Conservation (phyloP, 768 basidiomycete genomes). For the Kondoa subrosea region DNA sequence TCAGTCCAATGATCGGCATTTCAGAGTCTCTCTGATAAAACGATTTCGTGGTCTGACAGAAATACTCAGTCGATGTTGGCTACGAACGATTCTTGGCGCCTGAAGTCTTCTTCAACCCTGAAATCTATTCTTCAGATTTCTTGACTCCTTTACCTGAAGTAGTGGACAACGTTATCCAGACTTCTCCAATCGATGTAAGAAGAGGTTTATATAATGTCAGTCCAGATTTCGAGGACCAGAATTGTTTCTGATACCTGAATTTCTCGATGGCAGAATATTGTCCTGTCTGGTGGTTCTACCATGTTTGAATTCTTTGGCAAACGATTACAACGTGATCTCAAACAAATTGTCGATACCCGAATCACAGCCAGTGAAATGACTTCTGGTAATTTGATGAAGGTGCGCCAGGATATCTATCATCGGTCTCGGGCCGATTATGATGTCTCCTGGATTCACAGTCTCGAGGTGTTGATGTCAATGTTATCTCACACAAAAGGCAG, state of each 20-base stretch:
- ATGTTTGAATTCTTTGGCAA: conserved; percentile 99
- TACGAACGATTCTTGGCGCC: conserved; percentile 98
- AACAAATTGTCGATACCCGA: conserved; percentile 78
- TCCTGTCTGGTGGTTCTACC: conserved; percentile 87
- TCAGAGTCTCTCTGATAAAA: background rate
- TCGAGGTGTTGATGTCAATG: conserved; percentile 91
- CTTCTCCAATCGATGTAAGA: conserved; percentile 90
- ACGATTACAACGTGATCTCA: conserved; percentile 84
- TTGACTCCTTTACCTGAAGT: conserved; percentile 88
- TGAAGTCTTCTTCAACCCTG: conserved; percentile 99
- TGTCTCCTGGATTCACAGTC: conserved; percentile 41
- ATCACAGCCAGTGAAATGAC: conserved; percentile 57
- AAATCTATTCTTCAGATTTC: conserved; percentile 95
- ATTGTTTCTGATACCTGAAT: background rate
- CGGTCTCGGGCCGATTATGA: background rate
- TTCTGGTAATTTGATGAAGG: conserved; percentile 60
- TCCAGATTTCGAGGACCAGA: background rate
- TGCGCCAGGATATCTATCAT: conserved; percentile 30
- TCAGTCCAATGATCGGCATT: conserved; percentile 35
- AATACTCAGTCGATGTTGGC: conserved; percentile 85
- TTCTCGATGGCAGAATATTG: conserved; percentile 58
- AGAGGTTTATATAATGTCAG: conserved; percentile 83
- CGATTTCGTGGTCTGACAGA: conserved; percentile 38
- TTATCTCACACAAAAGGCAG: conserved; percentile 95
- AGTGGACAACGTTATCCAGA: conserved; percentile 87